Conservation (phyloP, 495 filamentous ascomycete species). For the Daldinia bambusicola region DNA sequence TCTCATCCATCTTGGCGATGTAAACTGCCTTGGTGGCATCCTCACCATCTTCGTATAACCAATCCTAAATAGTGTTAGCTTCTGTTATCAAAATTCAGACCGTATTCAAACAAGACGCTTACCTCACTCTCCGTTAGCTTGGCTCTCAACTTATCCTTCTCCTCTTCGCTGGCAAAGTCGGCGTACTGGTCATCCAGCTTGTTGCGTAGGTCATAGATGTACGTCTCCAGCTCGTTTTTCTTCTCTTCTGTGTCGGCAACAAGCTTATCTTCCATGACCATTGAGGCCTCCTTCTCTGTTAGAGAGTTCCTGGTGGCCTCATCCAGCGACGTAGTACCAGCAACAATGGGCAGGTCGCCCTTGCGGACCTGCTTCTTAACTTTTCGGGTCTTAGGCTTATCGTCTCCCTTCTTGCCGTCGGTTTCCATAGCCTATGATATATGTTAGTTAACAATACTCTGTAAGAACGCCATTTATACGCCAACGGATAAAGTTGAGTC, state of each 20-base stretch:
- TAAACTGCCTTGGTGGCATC: constrained; percentile 95
- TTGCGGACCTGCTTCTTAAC: constrained; percentile 99
- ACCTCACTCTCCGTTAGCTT: constrained; percentile 89
- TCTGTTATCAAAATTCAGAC: constrained; percentile 3
- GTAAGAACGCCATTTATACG: not conserved
- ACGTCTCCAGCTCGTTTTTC: constrained; percentile 99
- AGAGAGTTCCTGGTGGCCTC: constrained; percentile 68
- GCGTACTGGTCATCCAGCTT: constrained; percentile 92
- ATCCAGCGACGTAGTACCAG: constrained; percentile 84
- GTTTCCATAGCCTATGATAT: constrained; percentile 87
- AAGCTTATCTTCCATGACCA: constrained; percentile 98
- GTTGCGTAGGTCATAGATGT: constrained; percentile 94
- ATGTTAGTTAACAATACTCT: constrained; percentile 21
- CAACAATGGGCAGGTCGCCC: constrained; percentile 89
- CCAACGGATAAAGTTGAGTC: not conserved
- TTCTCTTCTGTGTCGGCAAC: constrained; percentile 98
- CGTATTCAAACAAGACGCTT: constrained; percentile 50
- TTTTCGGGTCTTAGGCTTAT: constrained; percentile 93
- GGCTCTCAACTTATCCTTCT: constrained; percentile 83
- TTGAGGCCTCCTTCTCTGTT: constrained; percentile 83
- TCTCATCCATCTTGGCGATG: constrained; percentile 93
- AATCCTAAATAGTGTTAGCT: constrained; percentile 71
- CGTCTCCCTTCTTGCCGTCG: constrained; percentile 74
- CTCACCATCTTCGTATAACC: constrained; percentile 98
- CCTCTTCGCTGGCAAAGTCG: constrained; percentile 88